Evolutionary conservation across 2,329 filamentous ascomycete genomes (phyloP), one percentile per base, ranked within the genome.

Genomic region (Emmonsia crescens): DNA sequence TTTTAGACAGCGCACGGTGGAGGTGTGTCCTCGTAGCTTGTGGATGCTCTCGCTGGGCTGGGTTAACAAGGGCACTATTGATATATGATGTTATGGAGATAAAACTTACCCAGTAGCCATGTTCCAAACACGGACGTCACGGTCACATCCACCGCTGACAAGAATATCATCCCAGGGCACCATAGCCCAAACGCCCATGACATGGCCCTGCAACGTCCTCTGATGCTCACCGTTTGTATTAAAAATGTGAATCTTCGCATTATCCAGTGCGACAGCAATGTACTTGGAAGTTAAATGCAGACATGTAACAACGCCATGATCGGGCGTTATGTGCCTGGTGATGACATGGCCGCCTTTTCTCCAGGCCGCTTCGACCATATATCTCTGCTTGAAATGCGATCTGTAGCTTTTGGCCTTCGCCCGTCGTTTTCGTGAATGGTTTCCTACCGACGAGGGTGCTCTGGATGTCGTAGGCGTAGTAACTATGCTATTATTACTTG

Each of bases 111-210:
- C 94, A 64, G 90, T 96, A 58, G 87, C 86, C 80, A 99, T 86
- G 71, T 99, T 89, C 94, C 94, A 99, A 5, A 99, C 94, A 62
- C 94, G 84, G 33, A 99, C 94, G 72, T 99, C 94, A 64, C 94
- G 85, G 77, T 99, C 94, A 73, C 94, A 99, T 5, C 94, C 94
- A 69, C 94, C 94, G 69, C 91, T 96, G 63, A 99, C 94, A 64
- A 99, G 82, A 60, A 90, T 88, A 73, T 99, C 93, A 63, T 90
- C 93, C 89, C 92, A 96, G 6, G 94, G 94, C 29, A 99, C 91
- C 93, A 99, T 97, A 57, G 94, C 94, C 94, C 94, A 99, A 24
- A 99, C 94, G 48, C 94, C 94, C 94, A 99, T 99, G 52, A 97
- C 89, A 77, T 99, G 94, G 12, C 94, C 94, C 71, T 94, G 88